Evolutionary conservation across 257 asterid genomes (phyloP).

Genomic region (Solanum megistacrolobum): DNA sequence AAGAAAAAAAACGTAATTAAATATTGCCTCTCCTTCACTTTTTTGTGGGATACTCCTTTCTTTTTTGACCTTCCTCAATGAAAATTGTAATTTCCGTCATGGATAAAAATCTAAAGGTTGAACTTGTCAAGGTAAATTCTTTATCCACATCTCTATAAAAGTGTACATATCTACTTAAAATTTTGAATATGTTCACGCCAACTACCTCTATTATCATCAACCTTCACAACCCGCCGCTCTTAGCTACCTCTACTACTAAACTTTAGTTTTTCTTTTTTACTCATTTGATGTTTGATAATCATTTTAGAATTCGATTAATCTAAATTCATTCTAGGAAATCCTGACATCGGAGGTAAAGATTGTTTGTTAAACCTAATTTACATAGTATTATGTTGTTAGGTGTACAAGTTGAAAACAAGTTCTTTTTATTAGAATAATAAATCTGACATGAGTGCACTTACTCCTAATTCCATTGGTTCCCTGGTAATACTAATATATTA

Average conservation of each 20-base stretch:
- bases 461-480: conserved; percentile 26
- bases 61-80: neutral
- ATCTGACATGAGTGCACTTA: conserved; percentile 39
- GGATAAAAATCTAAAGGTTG: neutral
- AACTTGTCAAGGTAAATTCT: neutral
- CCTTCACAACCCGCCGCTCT: neutral
- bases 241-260: neutral
- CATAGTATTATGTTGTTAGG: neutral
- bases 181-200: neutral
- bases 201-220: neutral
- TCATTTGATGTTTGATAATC: neutral
- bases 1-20: too few species aligned
- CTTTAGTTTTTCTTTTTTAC: neutral
- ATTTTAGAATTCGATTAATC: neutral
- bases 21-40: neutral
- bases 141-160: neutral
- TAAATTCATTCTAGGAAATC: neutral
- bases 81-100: neutral
- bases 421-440: neutral
- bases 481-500: neutral
- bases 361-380: neutral
- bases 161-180: neutral
- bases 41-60: neutral
- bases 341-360: neutral
- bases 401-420: neutral